A percentile compares a stretch with the other conserved stretches of the same genome.
These are phyloP conservation scores for Agarophyton chilense DNA, from an alignment of 23 red algal genomes.

Conservation along the genomic window DNA sequence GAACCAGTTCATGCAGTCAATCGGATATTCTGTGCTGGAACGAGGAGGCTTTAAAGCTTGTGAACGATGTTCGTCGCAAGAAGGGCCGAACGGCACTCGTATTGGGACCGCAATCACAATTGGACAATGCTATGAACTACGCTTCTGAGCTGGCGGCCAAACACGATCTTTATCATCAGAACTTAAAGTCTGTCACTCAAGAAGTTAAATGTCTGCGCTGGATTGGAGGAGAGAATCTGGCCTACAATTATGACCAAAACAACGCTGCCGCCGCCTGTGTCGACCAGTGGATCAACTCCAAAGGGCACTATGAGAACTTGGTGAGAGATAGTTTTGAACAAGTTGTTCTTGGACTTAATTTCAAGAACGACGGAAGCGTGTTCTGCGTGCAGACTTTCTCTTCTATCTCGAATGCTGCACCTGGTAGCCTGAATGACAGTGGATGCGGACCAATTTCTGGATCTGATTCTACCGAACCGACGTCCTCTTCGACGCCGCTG, in stretches of 20 bases:
- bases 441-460: neutral
- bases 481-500: neutral
- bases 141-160: neutral
- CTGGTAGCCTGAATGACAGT: neutral
- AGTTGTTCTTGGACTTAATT: constrained; percentile 37
- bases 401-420: neutral
- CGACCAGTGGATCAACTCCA: constrained; percentile 33
- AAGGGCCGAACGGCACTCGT: neutral
- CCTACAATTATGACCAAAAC: constrained; percentile 26
- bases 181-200: neutral
- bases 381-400: constrained; percentile 47
- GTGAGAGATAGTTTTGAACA: constrained; percentile 24
- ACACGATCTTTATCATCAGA: constrained; percentile 21
- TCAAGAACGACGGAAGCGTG: constrained; percentile 6
- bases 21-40: constrained; percentile 39
- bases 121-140: constrained; percentile 38
- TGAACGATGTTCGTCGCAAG: constrained; percentile 2
- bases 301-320: constrained; percentile 38
- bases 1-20: neutral
- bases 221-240: constrained; percentile 49
- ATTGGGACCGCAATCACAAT: constrained; percentile 5
- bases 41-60: neutral
- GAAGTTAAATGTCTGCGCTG: constrained; percentile 29
- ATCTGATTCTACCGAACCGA: neutral
- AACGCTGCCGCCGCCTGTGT: constrained; percentile 33